These are phyloP conservation scores for Clavariopsis aquatica DNA, from an alignment of 495 filamentous ascomycete species.

Conservation along the genomic window DNA sequence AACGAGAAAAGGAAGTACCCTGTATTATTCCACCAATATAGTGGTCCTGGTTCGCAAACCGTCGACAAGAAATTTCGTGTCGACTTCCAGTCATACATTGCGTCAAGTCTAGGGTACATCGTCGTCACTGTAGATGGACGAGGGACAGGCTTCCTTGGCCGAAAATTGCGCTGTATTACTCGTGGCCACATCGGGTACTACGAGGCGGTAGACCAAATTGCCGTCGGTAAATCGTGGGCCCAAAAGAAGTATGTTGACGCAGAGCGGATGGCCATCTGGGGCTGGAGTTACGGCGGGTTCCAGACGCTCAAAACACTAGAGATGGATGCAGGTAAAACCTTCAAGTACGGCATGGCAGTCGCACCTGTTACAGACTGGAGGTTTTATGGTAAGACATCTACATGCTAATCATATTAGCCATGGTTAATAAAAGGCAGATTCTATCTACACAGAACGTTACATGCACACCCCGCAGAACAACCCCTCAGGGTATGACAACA, in stretches of 20 bases:
- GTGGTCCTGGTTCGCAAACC: conserved; percentile 83
- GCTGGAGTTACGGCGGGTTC: conserved; percentile 97
- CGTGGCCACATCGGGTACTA: conserved; percentile 81
- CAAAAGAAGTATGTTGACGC: conserved; percentile 81
- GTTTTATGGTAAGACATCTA: conserved; percentile 63
- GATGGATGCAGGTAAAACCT: conserved; percentile 82
- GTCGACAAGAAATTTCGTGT: conserved; percentile 80
- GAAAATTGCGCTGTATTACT: conserved; percentile 76
- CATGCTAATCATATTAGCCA: background rate
- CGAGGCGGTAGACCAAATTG: conserved; percentile 89
- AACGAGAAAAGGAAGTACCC: conserved; percentile 83
- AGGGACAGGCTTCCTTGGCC: conserved; percentile 88
- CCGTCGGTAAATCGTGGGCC: conserved; percentile 83
- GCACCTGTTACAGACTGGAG: conserved; percentile 97
- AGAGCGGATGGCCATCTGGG: conserved; percentile 87
- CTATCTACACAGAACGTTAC: conserved; percentile 92
- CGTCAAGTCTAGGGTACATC: conserved; percentile 84
- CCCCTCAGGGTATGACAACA: conserved; percentile 69
- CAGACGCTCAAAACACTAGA: conserved; percentile 96
- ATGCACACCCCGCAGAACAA: conserved; percentile 92
- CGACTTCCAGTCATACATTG: conserved; percentile 89
- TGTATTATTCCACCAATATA: conserved; percentile 91
- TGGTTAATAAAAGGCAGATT: conserved; percentile 56
- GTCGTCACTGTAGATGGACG: conserved; percentile 94
- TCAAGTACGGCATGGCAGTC: conserved; percentile 95